Evolutionary conservation across 2,329 filamentous ascomycete species (phyloP).

Genomic region (Alternaria ventricosa): DNA sequence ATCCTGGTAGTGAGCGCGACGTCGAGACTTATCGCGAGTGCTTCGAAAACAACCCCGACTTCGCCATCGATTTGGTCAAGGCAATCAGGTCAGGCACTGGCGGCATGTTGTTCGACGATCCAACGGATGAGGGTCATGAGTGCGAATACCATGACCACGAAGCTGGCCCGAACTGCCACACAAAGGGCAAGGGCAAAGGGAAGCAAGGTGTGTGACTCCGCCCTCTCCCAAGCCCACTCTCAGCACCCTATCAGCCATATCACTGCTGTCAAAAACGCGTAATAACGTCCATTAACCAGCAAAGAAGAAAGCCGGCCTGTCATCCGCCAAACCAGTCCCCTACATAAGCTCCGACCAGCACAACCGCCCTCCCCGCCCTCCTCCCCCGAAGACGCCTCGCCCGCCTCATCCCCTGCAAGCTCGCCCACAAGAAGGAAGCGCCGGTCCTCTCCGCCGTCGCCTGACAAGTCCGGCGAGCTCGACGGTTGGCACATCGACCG

Average conservation of each 20-base stretch:
- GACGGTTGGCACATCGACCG: conserved; percentile 42
- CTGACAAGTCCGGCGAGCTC: conserved; percentile 45
- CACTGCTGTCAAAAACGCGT: conserved; percentile 23
- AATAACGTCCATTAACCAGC: conserved; percentile 49
- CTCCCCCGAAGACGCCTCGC: conserved; percentile 32
- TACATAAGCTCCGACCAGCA: conserved; percentile 38
- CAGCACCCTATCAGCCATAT: conserved; percentile 9
- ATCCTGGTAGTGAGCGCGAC: conserved; percentile 58
- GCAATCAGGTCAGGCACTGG: conserved; percentile 59
- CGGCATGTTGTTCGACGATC: conserved; percentile 60
- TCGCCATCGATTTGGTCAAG: conserved; percentile 61
- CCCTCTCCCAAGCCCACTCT: conserved; percentile 14
- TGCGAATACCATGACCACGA: conserved; percentile 61
- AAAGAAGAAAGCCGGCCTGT: conserved; percentile 43
- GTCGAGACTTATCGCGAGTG: conserved; percentile 58
- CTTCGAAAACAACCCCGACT: conserved; percentile 58
- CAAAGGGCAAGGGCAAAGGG: conserved; percentile 41
- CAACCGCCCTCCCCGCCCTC: conserved; percentile 40
- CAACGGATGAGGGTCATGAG: conserved; percentile 52
- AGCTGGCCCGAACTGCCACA: conserved; percentile 50
- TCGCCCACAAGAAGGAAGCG: conserved; percentile 42
- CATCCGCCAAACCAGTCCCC: conserved; percentile 39
- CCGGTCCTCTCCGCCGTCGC: conserved; percentile 44
- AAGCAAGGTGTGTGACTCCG: conserved; percentile 48
- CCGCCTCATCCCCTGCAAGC: conserved; percentile 34